Conservation (phyloP, 495 filamentous ascomycete species). For the Penicillium subrubescens region DNA sequence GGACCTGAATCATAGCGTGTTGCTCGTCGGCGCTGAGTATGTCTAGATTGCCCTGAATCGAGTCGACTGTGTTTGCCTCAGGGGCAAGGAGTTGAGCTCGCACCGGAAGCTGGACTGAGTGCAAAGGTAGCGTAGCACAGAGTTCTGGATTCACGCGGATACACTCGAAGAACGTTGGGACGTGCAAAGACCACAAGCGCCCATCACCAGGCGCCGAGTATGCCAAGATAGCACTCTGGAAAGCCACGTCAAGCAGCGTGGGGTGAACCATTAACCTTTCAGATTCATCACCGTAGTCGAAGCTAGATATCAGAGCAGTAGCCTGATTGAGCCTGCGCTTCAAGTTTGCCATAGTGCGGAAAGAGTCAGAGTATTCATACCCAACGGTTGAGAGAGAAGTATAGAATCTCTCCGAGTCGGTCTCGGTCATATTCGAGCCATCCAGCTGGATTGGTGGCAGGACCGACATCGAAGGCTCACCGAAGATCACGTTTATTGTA, state of each 20-base stretch:
- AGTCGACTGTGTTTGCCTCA: neutral
- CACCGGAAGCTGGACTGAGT: neutral
- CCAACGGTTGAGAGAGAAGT: neutral
- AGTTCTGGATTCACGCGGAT: neutral
- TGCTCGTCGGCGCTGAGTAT: neutral
- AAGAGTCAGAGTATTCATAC: neutral
- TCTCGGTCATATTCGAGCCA: conserved; percentile 17
- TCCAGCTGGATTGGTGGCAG: neutral
- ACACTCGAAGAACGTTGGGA: neutral
- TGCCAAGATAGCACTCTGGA: conserved; percentile 48
- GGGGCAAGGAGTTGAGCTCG: neutral
- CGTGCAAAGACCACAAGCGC: neutral
- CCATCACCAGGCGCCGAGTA: conserved; percentile 48
- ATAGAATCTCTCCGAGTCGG: conserved; percentile 37
- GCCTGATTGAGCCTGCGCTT: neutral
- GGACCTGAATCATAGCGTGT: conserved; percentile 4
- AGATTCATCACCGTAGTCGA: neutral
- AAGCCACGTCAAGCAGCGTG: conserved; percentile 47
- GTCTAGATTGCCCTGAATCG: neutral
- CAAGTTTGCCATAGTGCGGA: neutral
- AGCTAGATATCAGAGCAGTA: neutral
- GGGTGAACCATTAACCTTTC: conserved; percentile 40
- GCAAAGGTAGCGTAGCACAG: neutral
- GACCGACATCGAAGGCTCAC: neutral
- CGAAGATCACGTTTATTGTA: neutral